These are phyloP conservation scores for Penicillium tannophilum DNA, from an alignment of 495 filamentous ascomycete genomes.

Conservation along the genomic window DNA sequence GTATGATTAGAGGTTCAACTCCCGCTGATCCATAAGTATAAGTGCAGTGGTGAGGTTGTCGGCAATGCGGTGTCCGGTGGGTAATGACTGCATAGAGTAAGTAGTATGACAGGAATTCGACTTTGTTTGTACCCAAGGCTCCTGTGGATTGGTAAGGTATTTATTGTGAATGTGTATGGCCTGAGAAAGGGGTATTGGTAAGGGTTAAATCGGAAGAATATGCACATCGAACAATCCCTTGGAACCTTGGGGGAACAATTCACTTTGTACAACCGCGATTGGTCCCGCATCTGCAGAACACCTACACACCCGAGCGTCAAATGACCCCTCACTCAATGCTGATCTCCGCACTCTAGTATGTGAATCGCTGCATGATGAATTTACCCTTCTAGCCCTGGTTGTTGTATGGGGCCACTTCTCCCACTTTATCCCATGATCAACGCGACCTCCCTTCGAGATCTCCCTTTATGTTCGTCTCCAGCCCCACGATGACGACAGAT, in stretches of 20 bases:
- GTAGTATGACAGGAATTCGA: background rate
- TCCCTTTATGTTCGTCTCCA: conserved; percentile 24
- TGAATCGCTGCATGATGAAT: conserved; percentile 12
- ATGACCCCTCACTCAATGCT: conserved; percentile 22
- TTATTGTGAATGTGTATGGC: too few relatives aligned
- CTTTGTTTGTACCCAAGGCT: too few relatives aligned
- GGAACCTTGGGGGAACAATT: background rate
- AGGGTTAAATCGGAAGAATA: background rate
- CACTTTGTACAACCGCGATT: conserved; percentile 12
- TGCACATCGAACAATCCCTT: background rate
- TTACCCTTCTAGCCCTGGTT: conserved; percentile 11
- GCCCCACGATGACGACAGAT: conserved; percentile 33
- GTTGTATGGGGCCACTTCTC: conserved; percentile 10
- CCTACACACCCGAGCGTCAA: conserved; percentile 8
- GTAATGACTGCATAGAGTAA: too few relatives aligned
- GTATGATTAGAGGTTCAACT: background rate
- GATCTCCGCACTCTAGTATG: conserved; percentile 25
- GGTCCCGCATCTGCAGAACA: conserved; percentile 14
- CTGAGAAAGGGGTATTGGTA: background rate
- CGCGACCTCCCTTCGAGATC: conserved; percentile 9
- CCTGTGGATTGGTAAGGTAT: too few relatives aligned
- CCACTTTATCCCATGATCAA: conserved; percentile 4
- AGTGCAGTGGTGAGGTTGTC: background rate
- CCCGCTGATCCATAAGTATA: background rate
- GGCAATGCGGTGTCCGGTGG: too few relatives aligned